These are phyloP conservation scores for Tuber brumale DNA, from an alignment of 495 filamentous ascomycete species.

Conservation along the genomic window DNA sequence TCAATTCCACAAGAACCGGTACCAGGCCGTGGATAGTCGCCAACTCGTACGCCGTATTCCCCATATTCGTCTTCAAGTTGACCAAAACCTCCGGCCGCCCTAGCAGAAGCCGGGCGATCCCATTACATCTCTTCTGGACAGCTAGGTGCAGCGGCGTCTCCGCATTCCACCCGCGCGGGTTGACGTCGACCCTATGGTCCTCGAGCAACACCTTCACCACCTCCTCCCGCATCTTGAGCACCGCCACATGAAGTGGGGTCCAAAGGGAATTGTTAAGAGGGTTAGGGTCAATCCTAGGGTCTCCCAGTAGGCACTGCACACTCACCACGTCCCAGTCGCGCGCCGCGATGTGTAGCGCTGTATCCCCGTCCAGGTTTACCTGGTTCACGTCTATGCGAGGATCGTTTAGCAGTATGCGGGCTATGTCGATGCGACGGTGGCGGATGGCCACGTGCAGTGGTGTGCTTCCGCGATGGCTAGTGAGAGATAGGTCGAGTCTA, in stretches of 20 bases:
- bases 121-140: constrained; percentile 1
- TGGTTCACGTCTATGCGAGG: neutral
- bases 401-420: neutral
- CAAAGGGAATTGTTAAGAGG: neutral
- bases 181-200: constrained; percentile 20
- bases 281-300: neutral
- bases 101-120: neutral
- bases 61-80: neutral
- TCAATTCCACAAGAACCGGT: neutral
- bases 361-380: neutral
- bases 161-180: constrained; percentile 15
- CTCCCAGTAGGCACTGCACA: neutral
- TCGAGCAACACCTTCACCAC: constrained; percentile 18
- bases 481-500: neutral
- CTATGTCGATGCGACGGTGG: neutral
- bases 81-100: neutral
- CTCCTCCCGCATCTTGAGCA: constrained; percentile 17
- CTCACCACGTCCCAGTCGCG: neutral
- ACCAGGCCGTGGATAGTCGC: neutral
- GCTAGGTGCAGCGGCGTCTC: constrained; percentile 28
- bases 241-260: constrained; percentile 25
- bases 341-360: neutral
- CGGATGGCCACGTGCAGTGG: neutral
- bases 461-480: neutral
- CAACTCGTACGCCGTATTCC: neutral